phyloP scores from a whole-genome alignment of 2,329 filamentous ascomycete species.

The Biscogniauxia marginata region DNA sequence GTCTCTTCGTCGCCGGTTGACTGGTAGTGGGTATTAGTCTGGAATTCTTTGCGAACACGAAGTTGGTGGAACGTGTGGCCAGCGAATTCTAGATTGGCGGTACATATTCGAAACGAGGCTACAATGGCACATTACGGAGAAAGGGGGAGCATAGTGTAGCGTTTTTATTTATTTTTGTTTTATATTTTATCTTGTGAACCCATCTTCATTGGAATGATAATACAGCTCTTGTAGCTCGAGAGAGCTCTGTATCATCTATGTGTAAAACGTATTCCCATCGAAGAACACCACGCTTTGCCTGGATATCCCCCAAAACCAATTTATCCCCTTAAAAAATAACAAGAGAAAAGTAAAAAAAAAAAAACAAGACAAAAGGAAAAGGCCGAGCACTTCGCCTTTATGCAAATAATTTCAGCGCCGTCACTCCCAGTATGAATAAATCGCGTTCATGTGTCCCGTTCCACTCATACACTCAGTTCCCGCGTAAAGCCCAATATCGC shows the following conservation, averaged over 20 bases:
- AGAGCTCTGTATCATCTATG: slow-evolving; percentile 17
- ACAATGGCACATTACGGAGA: not conserved
- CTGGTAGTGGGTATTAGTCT: not conserved
- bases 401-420: slow-evolving; percentile 22
- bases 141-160: not conserved
- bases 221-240: slow-evolving; percentile 9
- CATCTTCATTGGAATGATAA: slow-evolving; percentile 10
- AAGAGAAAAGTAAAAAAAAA: not conserved
- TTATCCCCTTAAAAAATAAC: not conserved
- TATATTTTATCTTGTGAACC: not conserved
- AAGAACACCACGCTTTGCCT: slow-evolving; percentile 3
- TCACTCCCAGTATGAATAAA: slow-evolving; percentile 14
- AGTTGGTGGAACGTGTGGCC: not conserved
- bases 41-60: not conserved
- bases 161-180: not conserved
- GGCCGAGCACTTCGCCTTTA: slow-evolving; percentile 32
- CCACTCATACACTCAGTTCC: slow-evolving; percentile 13
- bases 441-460: slow-evolving; percentile 10
- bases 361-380: slow-evolving; percentile 5
- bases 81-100: not conserved
- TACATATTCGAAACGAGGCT: too few relatives aligned
- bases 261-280: slow-evolving; percentile 6
- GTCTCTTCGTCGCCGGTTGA: not conserved
- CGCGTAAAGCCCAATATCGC: slow-evolving; percentile 7
- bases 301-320: slow-evolving; percentile 8